Evolutionary conservation across 805 yeast species (phyloP).

Genomic region (Wickerhamomyces hampshirensis): DNA sequence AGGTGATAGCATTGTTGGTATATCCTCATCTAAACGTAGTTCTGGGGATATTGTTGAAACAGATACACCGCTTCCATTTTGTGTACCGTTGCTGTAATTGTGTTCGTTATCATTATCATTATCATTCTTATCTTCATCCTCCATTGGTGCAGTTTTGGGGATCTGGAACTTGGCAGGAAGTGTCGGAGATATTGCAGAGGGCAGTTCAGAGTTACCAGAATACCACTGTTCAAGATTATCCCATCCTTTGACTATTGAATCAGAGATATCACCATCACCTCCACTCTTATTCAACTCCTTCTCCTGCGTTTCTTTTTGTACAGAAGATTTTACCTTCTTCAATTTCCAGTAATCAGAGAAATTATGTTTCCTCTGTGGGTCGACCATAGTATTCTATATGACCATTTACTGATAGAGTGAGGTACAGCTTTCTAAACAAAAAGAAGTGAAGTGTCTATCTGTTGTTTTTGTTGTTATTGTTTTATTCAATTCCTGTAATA

Average conservation of each 20-base stretch:
- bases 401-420: no score
- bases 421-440: no score
- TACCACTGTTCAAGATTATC: slow-evolving; percentile 1
- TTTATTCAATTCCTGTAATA: no score
- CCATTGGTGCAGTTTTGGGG: background rate
- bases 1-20: slow-evolving; percentile 19
- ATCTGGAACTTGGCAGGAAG: slow-evolving; percentile 7
- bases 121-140: background rate
- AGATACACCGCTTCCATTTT: background rate
- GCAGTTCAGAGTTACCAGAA: slow-evolving; percentile 2
- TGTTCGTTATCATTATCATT: background rate
- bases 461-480: no score
- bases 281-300: background rate
- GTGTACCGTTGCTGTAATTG: no score
- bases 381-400: no score
- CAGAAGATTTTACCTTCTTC: slow-evolving; percentile 1
- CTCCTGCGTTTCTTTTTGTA: background rate
- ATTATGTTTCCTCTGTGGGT: slow-evolving; percentile 3
- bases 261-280: background rate
- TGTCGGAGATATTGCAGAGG: slow-evolving; percentile 12
- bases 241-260: slow-evolving; percentile 1
- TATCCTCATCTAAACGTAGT: slow-evolving; percentile 1
- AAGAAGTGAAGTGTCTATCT: no score
- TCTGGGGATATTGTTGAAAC: background rate
- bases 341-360: slow-evolving; percentile 4